Evolutionary conservation across 805 yeast genomes (phyloP), one percentile per base, ranked within the genome.

Genomic region (Myxozyma sirexii): DNA sequence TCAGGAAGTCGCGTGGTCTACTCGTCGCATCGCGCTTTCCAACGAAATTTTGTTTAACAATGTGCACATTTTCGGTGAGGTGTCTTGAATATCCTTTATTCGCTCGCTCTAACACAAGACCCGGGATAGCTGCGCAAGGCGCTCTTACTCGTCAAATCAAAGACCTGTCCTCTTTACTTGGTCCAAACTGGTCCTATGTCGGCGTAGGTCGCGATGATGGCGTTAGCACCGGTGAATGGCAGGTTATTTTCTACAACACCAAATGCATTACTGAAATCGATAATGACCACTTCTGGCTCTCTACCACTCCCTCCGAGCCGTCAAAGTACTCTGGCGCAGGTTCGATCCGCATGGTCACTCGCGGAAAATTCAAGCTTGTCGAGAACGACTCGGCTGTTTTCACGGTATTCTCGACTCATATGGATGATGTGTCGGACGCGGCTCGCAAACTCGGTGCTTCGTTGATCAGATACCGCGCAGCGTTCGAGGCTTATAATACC

Each of bases 321-420:
- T 49, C 57, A 23, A 56, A 41, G 42, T 56, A 48, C 49, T 23
- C 59, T n/a, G 59, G 49, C 21, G 59, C 59, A 15, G 57, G 59
- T 12, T 42, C 48, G 19, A 27, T 12, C 38, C 54, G 59, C 24
- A 35, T 42, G 33, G 55, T 31, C 23, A 56, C 47, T 33, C 39
- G 35, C 23, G 59, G 21, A 29, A 37, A 39, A 24, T 27, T 50
- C 17, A 6, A n/a, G 2, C 39, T 29, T 19, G 26, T 21, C 6
- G 17, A 42, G 13, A 13, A 17, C 17, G 19, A 33, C 26, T 3
- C 10, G 4, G 43, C 19, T 17, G 19, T 37, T 7, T 49, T 56
- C 21, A 42, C 35, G 17, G 55, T 38, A 4, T 54, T 56, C 29
- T 39, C 44, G 17, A 56, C 59, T 17, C 59, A 56, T 17, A 26